Percentiles rank a stretch among this genome's conserved stretches.
Conservation (phyloP, 23 red algal genomes). For the Gracilaria domingensis region DNA sequence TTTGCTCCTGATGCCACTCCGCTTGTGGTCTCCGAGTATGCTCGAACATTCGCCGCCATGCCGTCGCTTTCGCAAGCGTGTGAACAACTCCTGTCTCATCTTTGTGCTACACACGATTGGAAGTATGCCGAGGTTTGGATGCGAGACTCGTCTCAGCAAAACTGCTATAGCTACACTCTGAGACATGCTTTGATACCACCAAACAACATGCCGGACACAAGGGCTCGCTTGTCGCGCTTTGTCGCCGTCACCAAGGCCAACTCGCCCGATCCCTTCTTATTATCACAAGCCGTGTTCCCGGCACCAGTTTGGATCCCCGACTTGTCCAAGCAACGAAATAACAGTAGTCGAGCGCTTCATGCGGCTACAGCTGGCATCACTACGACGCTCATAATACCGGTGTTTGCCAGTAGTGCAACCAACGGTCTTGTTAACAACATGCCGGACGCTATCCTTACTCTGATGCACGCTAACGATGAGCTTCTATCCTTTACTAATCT, state of each 20-base stretch:
- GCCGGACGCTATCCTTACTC: slow-evolving; percentile 42
- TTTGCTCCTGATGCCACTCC: slow-evolving; percentile 26
- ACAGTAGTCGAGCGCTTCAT: slow-evolving; percentile 18
- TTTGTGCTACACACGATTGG: slow-evolving; percentile 43
- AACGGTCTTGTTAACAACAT: neutral
- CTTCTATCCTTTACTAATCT: slow-evolving; percentile 33
- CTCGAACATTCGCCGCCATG: slow-evolving; percentile 1
- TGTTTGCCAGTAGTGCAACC: neutral
- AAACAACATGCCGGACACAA: slow-evolving; percentile 51
- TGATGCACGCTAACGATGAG: slow-evolving; percentile 58
- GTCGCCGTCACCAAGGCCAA: neutral
- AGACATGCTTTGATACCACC: slow-evolving; percentile 10
- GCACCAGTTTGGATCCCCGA: slow-evolving; percentile 44
- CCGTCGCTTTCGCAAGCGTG: slow-evolving; percentile 27
- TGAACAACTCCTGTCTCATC: slow-evolving; percentile 23
- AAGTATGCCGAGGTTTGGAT: slow-evolving; percentile 53
- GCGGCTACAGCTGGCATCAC: slow-evolving; percentile 31
- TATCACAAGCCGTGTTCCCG: slow-evolving; percentile 22
- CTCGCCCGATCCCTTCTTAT: slow-evolving; percentile 20
- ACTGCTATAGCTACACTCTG: slow-evolving; percentile 27
- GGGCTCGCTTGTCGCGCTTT: slow-evolving; percentile 16
- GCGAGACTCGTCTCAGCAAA: neutral
- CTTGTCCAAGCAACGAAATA: slow-evolving; percentile 12
- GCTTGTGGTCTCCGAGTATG: slow-evolving; percentile 4
- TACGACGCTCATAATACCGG: slow-evolving; percentile 21